phyloP scores from a whole-genome alignment of 306 rosid species.

The Cotoneaster glaucophyllus region DNA sequence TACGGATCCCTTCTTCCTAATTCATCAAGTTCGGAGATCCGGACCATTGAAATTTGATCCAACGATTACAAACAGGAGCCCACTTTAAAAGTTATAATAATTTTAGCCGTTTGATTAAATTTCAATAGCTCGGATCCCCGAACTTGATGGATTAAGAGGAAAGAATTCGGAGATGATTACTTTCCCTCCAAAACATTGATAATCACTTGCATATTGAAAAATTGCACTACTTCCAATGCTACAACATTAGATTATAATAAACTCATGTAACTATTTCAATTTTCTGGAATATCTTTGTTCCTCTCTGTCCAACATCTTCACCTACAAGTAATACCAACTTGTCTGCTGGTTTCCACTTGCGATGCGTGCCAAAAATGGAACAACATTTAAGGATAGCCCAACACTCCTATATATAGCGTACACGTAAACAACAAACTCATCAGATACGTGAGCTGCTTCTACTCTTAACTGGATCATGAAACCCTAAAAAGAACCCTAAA shows the following conservation, averaged over 20 bases:
- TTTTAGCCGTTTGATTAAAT: no score
- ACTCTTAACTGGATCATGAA: not conserved
- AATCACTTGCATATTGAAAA: not conserved
- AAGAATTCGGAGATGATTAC: no score
- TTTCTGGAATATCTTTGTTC: not conserved
- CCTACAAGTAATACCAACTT: not conserved
- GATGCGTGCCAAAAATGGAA: not conserved
- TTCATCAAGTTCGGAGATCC: no score
- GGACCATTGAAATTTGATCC: no score
- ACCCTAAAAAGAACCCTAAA: not conserved
- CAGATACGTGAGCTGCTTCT: not conserved
- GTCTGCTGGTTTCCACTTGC: not conserved
- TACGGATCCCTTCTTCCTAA: no score
- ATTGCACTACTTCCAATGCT: not conserved
- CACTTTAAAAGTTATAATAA: no score
- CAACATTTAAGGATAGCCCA: not conserved
- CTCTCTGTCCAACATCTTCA: not conserved
- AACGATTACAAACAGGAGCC: no score
- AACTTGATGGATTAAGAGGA: no score
- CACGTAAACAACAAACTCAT: not conserved
- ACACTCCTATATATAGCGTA: not conserved
- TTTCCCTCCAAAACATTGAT: no score
- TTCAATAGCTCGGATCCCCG: no score
- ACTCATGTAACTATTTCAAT: not conserved
- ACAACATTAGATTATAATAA: no score